Evolutionary conservation across 2,329 filamentous ascomycete genomes (phyloP).

Genomic region (Blumeria hordei): DNA sequence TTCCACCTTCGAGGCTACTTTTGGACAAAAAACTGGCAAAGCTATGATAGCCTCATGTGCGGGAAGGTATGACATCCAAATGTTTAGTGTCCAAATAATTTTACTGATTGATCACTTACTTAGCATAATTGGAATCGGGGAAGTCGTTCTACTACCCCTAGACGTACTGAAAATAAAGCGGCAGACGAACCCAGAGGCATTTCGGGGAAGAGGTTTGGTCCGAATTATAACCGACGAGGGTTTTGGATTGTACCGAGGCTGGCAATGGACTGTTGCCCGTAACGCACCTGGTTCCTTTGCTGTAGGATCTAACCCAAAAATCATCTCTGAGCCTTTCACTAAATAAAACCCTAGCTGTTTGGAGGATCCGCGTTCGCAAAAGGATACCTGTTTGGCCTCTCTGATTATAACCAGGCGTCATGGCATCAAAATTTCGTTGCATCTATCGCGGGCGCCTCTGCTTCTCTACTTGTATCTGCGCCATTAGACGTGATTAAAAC

Average conservation of each 20-base stretch:
- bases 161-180: conserved; percentile 99
- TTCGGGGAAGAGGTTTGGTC: conserved; percentile 77
- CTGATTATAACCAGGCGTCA: conserved; percentile 82
- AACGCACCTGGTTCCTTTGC: conserved; percentile 95
- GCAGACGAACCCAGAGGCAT: conserved; percentile 96
- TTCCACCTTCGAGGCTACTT: conserved; percentile 61
- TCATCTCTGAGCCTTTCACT: neutral
- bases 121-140: conserved; percentile 85
- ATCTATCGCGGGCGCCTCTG: conserved; percentile 81
- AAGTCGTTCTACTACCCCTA: conserved; percentile 82
- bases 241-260: conserved; percentile 84
- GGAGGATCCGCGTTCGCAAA: conserved; percentile 94
- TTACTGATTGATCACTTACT: neutral
- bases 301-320: conserved; percentile 27
- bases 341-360: conserved; percentile 41
- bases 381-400: conserved; percentile 74
- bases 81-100: neutral
- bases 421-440: conserved; percentile 97
- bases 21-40: conserved; percentile 94
- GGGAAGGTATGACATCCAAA: conserved; percentile 37
- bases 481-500: conserved; percentile 97
- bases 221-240: conserved; percentile 84
- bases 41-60: conserved; percentile 94
- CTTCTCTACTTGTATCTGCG: conserved; percentile 87
- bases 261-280: conserved; percentile 90